Base-by-base conservation (phyloP, 495 filamentous ascomycete species). In the Lasiosphaeriaceae sp. region DNA sequence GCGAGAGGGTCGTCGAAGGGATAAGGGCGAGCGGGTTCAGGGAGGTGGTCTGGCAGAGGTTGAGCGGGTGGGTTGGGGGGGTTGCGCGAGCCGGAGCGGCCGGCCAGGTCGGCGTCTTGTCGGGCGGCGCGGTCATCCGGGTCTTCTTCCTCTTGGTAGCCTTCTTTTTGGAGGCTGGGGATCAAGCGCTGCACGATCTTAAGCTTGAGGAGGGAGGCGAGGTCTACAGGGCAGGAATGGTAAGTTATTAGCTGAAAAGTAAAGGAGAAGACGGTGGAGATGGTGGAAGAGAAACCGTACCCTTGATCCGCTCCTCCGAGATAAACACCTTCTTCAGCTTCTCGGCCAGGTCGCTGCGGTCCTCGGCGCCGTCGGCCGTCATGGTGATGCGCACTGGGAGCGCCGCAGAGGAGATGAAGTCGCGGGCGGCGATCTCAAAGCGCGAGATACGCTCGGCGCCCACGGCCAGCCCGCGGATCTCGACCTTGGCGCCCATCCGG, bases 141-240 rank as follows among this genome's bases (percentile, higher is more conserved):
- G n/a, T 69, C 67, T 55, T 86, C 86, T 64, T 91, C 67, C 55
- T 87, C 86, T 63, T 91, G 82, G 67, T 92, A 90, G 11, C 85
- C 89, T 62, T 86, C 85, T 62, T 93, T 92, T 37, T 83, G 80
- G 39, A 94, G 63, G 5, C 84, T 77, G 0, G 91, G 89, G 1
- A 89, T 77, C 4, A 96, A 79, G 60, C 83, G 90, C 65, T 96
- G 89, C 50, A 96, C 85, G 52, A 96, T 83, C 56, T 86, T 83
- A 50, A 86, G 73, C 56, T 90, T 91, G 63, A 95, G 80, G 11
- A 89, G 65, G 12, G 67, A 73, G 12, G 87, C 81, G 23, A 93
- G 73, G 58, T 93, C 90, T 22, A 56, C 8, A 3, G 3, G n/a
- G n/a, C 19, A 19, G 24, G 48, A 14, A 12, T 20, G 17, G 5